phyloP scores from a whole-genome alignment of 257 asterid species.

The Plectranthus barbatus region DNA sequence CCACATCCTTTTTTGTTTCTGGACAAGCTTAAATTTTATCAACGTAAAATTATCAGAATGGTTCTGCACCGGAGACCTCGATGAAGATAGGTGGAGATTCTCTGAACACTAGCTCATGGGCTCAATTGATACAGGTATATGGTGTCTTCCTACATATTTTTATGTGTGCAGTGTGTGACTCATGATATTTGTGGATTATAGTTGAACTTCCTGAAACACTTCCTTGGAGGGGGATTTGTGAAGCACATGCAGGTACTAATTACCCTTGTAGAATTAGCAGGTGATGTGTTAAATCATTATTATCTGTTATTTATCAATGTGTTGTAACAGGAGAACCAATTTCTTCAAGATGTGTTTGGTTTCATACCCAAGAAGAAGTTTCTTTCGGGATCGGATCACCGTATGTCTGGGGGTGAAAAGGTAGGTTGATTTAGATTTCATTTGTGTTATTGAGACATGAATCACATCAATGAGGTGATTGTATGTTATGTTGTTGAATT shows the following conservation, averaged over 20 bases:
- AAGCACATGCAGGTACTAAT: conserved; percentile 85
- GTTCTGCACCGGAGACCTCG: conserved; percentile 60
- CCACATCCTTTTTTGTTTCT: not conserved
- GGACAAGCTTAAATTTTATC: not conserved
- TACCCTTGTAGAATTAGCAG: not conserved
- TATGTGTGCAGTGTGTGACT: not conserved
- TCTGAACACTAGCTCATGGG: conserved; percentile 62
- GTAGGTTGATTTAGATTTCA: conserved; percentile 17
- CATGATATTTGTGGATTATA: conserved; percentile 18
- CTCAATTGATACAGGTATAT: conserved; percentile 65
- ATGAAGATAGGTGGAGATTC: conserved; percentile 77
- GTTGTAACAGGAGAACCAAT: conserved; percentile 60
- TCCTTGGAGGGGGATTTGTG: conserved; percentile 96
- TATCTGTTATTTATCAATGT: not conserved
- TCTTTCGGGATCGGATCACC: conserved; percentile 35
- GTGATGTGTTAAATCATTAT: not conserved
- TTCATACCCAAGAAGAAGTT: conserved; percentile 61
- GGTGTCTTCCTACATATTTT: conserved; percentile 5
- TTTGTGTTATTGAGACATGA: too few species aligned
- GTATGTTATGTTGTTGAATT: too few species aligned
- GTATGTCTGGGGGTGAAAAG: conserved; percentile 59
- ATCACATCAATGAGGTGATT: too few species aligned
- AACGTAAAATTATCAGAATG: conserved; percentile 40
- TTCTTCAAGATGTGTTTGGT: conserved; percentile 82
- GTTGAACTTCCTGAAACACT: conserved; percentile 84